phyloP scores from a whole-genome alignment of 495 filamentous ascomycete species.

The Parmelia sp. region DNA sequence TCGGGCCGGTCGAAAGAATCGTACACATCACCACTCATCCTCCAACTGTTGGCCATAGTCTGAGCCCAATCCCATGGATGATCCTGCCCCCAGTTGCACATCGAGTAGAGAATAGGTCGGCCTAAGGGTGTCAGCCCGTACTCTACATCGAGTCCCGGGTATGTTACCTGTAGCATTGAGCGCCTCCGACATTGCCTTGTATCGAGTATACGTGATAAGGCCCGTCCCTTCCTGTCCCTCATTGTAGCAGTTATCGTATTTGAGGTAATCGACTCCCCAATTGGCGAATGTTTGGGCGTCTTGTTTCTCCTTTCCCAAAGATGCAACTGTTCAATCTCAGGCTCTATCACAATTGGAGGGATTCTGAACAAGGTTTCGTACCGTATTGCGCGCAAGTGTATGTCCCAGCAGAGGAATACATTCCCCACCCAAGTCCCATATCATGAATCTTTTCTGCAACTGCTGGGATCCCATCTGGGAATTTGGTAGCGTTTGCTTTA shows the following conservation, averaged over 20 bases:
- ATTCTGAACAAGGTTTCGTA: not conserved
- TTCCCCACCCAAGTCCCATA: conserved; percentile 44
- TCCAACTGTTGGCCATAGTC: conserved; percentile 51
- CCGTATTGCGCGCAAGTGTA: conserved; percentile 43
- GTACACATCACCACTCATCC: conserved; percentile 49
- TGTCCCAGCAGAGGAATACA: conserved; percentile 46
- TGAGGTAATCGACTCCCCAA: conserved; percentile 59
- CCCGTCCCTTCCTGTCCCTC: conserved; percentile 45
- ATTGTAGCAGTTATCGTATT: conserved; percentile 69
- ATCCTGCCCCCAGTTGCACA: conserved; percentile 40
- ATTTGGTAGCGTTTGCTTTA: conserved; percentile 37
- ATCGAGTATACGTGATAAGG: conserved; percentile 45
- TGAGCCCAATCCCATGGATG: conserved; percentile 51
- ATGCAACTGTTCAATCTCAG: conserved; percentile 34
- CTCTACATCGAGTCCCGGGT: conserved; percentile 37
- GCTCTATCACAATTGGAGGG: not conserved
- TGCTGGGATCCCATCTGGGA: conserved; percentile 41
- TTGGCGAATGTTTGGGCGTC: conserved; percentile 56
- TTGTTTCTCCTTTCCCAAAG: conserved; percentile 51
- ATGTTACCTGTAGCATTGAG: conserved; percentile 40
- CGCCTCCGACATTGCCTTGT: conserved; percentile 56
- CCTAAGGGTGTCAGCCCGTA: conserved; percentile 51
- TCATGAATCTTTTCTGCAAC: conserved; percentile 40
- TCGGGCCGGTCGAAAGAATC: conserved; percentile 33
- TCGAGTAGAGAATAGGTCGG: conserved; percentile 54